Evolutionary conservation across 2,329 filamentous ascomycete species (phyloP).

Genomic region (Bipolaris zeicola): DNA sequence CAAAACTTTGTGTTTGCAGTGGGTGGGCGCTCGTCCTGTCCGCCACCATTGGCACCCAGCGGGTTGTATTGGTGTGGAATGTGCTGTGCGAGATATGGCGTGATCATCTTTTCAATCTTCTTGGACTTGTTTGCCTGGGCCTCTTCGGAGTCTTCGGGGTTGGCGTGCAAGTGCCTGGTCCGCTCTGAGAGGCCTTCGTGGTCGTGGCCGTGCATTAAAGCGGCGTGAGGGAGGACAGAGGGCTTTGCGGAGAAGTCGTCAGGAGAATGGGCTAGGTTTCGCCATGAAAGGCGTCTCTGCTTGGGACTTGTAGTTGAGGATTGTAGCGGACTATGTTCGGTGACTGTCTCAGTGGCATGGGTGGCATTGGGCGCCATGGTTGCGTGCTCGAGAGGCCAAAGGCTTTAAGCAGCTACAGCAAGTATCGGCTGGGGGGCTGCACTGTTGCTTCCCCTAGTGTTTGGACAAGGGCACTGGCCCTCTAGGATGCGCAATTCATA

Average conservation of each 20-base stretch:
- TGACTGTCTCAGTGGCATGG: slow-evolving; percentile 30
- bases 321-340: slow-evolving; percentile 25
- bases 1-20: slow-evolving; percentile 86
- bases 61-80: slow-evolving; percentile 89
- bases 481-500: slow-evolving; percentile 18
- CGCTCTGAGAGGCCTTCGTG: slow-evolving; percentile 42
- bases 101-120: slow-evolving; percentile 77
- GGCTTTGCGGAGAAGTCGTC: slow-evolving; percentile 18
- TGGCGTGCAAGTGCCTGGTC: slow-evolving; percentile 36
- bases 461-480: not conserved
- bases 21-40: slow-evolving; percentile 26
- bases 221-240: slow-evolving; percentile 38
- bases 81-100: slow-evolving; percentile 87
- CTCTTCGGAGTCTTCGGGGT: slow-evolving; percentile 33
- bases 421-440: not conserved
- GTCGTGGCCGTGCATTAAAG: slow-evolving; percentile 46
- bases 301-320: slow-evolving; percentile 20
- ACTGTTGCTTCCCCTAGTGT: slow-evolving; percentile 2
- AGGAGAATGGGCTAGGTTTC: slow-evolving; percentile 26
- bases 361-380: slow-evolving; percentile 37
- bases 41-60: slow-evolving; percentile 61
- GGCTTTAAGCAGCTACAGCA: not conserved
- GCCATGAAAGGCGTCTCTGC: slow-evolving; percentile 38
- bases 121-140: slow-evolving; percentile 52
- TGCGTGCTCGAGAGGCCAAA: slow-evolving; percentile 13